Percentiles rank a stretch among this genome's conserved stretches.
These are phyloP conservation scores for Ormosia semicastrata DNA, from an alignment of 306 rosid genomes.

Conservation along the genomic window DNA sequence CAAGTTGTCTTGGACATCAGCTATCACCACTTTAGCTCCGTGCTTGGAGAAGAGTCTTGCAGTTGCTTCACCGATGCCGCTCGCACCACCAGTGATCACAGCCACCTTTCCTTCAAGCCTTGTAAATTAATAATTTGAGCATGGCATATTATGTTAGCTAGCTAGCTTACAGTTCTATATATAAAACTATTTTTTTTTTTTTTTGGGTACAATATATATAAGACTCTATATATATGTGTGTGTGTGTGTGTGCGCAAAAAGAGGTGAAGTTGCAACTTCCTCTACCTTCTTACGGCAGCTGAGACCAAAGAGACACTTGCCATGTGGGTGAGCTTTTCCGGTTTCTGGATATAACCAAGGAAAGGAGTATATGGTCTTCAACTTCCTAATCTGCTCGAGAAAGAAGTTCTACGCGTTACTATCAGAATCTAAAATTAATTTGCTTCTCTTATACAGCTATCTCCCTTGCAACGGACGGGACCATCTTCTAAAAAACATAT, in stretches of 20 bases:
- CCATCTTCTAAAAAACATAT: too few species aligned
- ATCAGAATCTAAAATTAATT: too few species aligned
- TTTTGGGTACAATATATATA: too few species aligned
- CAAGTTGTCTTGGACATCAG: constrained; percentile 42
- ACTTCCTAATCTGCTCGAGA: background rate
- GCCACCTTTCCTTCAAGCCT: constrained; percentile 71
- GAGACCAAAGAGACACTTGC: constrained; percentile 23
- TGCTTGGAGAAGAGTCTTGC: constrained; percentile 48
- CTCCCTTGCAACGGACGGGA: too few species aligned
- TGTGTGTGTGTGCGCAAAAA: too few species aligned
- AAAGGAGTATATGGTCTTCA: background rate
- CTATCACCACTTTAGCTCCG: constrained; percentile 50
- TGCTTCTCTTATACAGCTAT: too few species aligned
- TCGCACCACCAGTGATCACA: constrained; percentile 50
- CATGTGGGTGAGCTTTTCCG: background rate
- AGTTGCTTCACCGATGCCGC: constrained; percentile 55
- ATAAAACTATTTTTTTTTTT: too few species aligned
- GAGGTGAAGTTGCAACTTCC: background rate
- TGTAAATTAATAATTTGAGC: background rate
- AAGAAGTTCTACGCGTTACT: background rate
- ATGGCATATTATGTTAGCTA: background rate
- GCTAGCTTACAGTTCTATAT: background rate
- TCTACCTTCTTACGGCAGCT: constrained; percentile 35
- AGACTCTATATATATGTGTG: background rate
- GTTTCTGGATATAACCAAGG: background rate